Evolutionary conservation across 257 asterid genomes (phyloP).

Genomic region (Apocynum venetum): DNA sequence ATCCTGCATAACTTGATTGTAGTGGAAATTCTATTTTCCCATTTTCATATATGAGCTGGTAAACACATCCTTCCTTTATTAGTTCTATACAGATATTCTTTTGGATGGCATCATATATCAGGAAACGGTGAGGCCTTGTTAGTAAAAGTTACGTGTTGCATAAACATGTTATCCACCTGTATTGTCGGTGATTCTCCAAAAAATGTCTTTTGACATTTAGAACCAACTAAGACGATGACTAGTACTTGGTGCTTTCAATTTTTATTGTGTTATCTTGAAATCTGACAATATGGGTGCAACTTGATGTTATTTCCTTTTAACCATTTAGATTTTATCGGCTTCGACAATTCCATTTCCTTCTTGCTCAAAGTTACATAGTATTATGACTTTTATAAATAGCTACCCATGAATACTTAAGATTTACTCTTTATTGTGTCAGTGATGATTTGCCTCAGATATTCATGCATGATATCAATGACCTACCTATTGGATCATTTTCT

Average conservation of each 20-base stretch:
- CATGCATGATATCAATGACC: slow-evolving; percentile 19
- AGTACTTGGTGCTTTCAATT: too few species aligned
- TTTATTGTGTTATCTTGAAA: too few species aligned
- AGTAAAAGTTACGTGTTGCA: too few species aligned
- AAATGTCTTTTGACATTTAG: too few species aligned
- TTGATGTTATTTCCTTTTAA: not conserved
- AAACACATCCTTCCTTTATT: not conserved
- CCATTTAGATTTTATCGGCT: not conserved
- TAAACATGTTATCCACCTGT: too few species aligned
- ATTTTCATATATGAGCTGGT: not conserved
- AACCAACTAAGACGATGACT: too few species aligned
- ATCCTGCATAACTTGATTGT: not conserved
- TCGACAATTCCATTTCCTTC: not conserved
- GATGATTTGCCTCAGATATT: slow-evolving; percentile 68
- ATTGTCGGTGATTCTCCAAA: too few species aligned
- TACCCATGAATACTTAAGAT: not conserved
- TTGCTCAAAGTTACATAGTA: too few species aligned
- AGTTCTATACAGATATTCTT: slow-evolving; percentile 59
- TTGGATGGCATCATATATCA: slow-evolving; percentile 55
- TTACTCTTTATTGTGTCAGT: slow-evolving; percentile 38
- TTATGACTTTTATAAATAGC: too few species aligned
- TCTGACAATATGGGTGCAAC: too few species aligned
- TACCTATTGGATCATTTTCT: slow-evolving; percentile 9
- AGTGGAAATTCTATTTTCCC: not conserved
- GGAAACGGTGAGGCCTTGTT: too few species aligned